phyloP scores from a whole-genome alignment of 2,329 filamentous ascomycete genomes.

The Thielaviopsis euricoi region DNA sequence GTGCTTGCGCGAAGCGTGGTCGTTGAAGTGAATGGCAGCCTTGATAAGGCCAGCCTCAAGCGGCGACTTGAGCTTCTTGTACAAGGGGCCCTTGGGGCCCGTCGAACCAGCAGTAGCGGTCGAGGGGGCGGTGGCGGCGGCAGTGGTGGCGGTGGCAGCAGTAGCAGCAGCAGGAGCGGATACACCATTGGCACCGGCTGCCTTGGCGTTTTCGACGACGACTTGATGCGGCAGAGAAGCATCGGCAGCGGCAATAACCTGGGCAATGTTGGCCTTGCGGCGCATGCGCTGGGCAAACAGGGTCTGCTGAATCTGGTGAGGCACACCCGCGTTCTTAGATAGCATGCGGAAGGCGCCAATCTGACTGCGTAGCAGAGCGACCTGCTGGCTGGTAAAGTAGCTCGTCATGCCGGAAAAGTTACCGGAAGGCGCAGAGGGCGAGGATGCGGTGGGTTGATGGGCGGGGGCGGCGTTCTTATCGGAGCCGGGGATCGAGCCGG shows the following conservation, averaged over 20 bases:
- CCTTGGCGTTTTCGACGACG: slow-evolving; percentile 11
- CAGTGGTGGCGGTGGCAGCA: slow-evolving; percentile 19
- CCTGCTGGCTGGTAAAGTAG: slow-evolving; percentile 63
- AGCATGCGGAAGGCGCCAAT: slow-evolving; percentile 85
- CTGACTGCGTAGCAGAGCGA: slow-evolving; percentile 64
- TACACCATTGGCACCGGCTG: slow-evolving; percentile 7
- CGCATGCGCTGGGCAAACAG: slow-evolving; percentile 62
- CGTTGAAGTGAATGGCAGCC: slow-evolving; percentile 55
- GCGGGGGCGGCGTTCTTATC: neutral
- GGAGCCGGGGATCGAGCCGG: slow-evolving; percentile 12
- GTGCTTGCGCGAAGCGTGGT: slow-evolving; percentile 60
- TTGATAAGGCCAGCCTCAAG: slow-evolving; percentile 40
- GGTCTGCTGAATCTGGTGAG: slow-evolving; percentile 60
- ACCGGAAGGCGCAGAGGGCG: slow-evolving; percentile 10
- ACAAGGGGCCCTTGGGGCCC: slow-evolving; percentile 32
- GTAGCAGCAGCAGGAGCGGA: slow-evolving; percentile 15
- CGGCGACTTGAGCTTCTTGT: slow-evolving; percentile 61
- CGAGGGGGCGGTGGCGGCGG: slow-evolving; percentile 16
- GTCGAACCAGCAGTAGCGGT: slow-evolving; percentile 19
- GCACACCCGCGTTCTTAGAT: slow-evolving; percentile 72
- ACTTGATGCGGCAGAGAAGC: slow-evolving; percentile 17
- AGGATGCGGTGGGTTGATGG: slow-evolving; percentile 6
- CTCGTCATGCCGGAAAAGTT: slow-evolving; percentile 23
- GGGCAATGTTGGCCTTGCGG: slow-evolving; percentile 29
- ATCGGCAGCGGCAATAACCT: slow-evolving; percentile 22